phyloP scores from a whole-genome alignment of 192 early-diverging fungal species.

The Rhizophagus sp. region DNA sequence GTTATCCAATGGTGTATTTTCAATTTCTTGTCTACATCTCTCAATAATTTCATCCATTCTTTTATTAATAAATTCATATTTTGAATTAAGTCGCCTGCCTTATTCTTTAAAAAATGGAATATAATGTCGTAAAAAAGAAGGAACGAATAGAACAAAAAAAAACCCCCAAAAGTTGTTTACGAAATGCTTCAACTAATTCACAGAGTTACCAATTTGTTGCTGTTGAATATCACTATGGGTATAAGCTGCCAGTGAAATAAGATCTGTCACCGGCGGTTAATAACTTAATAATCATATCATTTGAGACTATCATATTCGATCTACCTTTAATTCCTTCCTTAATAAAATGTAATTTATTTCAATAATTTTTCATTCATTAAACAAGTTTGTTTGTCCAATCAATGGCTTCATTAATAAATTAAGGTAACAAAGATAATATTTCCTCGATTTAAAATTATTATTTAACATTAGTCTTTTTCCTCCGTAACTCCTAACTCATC shows the following conservation, averaged over 20 bases:
- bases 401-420: background rate
- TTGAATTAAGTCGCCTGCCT: too few relatives aligned
- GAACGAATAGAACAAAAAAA: background rate
- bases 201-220: background rate
- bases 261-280: background rate
- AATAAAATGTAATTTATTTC: background rate
- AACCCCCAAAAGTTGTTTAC: background rate
- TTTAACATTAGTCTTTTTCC: background rate
- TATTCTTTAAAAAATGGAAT: too few relatives aligned
- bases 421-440: background rate
- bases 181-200: background rate
- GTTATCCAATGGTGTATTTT: too few relatives aligned
- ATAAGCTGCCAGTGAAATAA: background rate
- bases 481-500: background rate
- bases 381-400: background rate
- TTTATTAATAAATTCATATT: too few relatives aligned
- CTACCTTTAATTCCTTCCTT: too few relatives aligned
- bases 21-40: too few relatives aligned
- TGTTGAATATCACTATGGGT: background rate
- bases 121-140: background rate
- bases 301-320: too few relatives aligned
- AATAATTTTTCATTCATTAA: background rate
- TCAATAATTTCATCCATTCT: background rate
- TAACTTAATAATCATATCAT: too few relatives aligned
- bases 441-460: background rate